A percentile compares a stretch with the other conserved stretches of the same genome.
Evolutionary conservation across 345 rosid genomes (phyloP).

Genomic region (Camelina sativa): DNA sequence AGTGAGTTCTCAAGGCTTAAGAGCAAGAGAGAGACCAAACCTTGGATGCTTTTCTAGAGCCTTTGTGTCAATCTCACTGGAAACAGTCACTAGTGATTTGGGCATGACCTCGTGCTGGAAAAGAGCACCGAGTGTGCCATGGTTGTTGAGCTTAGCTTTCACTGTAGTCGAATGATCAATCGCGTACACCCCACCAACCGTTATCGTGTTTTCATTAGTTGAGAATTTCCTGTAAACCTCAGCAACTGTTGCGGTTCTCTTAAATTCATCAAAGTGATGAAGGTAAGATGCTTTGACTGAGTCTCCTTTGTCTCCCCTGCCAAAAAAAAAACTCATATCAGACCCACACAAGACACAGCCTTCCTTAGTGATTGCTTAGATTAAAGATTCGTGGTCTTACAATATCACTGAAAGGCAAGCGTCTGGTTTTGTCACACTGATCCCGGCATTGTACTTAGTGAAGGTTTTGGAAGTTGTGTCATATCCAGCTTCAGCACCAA

Average conservation of each 20-base stretch:
- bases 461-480: conserved; percentile 67
- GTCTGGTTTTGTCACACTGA: conserved; percentile 76
- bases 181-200: conserved; percentile 79
- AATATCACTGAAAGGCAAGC: conserved; percentile 70
- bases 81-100: conserved; percentile 71
- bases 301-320: conserved; percentile 94
- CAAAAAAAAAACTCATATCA: not conserved
- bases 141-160: conserved; percentile 87
- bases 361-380: not conserved
- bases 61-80: conserved; percentile 87
- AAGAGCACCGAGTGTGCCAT: conserved; percentile 80
- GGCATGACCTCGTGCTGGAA: conserved; percentile 88
- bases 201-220: conserved; percentile 82
- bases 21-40: conserved; percentile 82
- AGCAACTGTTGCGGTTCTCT: conserved; percentile 72
- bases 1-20: conserved; percentile 57
- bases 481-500: conserved; percentile 96
- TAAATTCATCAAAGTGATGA: conserved; percentile 66
- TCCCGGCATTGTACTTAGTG: conserved; percentile 83
- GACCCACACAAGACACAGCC: conserved; percentile 14
- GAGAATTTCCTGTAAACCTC: conserved; percentile 84
- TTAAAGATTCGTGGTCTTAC: conserved; percentile 50
- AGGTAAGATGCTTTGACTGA: conserved; percentile 74
- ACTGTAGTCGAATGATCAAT: conserved; percentile 71
- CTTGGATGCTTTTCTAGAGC: conserved; percentile 78